Base-by-base conservation (phyloP, 108 stramenopile species). In the Skeletonema potamos region DNA sequence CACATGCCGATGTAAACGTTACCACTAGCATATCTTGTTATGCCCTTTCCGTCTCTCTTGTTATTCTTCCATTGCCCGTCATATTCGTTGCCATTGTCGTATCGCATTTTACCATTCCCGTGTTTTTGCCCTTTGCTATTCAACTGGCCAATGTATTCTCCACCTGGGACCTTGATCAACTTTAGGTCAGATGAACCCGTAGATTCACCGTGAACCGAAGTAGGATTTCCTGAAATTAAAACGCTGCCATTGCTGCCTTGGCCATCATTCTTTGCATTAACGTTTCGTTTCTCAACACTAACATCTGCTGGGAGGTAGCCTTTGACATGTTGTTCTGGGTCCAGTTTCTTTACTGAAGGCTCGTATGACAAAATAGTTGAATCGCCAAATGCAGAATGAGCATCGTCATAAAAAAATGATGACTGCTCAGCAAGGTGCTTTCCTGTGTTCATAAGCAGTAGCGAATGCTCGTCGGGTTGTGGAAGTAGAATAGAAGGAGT, bases 11-110 rank as follows among this genome's bases (percentile, higher is more conserved):
- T 58, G 34, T 68, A 68, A 10, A 68, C 55, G 17, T 36, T 28
- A 9, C 36, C 67, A 34, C 63, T 74, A 3, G 72, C 48, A 27
- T 48, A 76, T 27, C 39, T 73, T 43, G 60, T 34, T 18, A 57
- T 84, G 22, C 83, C 83, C 34, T 68, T 26, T 11, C 83, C 83
- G 34, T 82, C 36, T 27, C 72, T 62, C 67, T 81, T 81, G 54
- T 75, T 70, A 44, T 64, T 34, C 58, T 36, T 36, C 76, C 76
- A 84, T 30, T 73, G 39, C 18, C 81, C 81, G 2, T 55, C 70
- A 48, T 81, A 81, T 32, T 59, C 68, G 44, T 71, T 70, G 5
- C 74, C 79, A 17, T 62, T 63, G 41, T 74, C 58, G 24, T 76
- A 76, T 28, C 32, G 37, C 20, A 73, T 39, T 8, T 27, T 68